Base-by-base conservation (phyloP, 192 early-diverging fungal species). In the Podila clonocystis region DNA sequence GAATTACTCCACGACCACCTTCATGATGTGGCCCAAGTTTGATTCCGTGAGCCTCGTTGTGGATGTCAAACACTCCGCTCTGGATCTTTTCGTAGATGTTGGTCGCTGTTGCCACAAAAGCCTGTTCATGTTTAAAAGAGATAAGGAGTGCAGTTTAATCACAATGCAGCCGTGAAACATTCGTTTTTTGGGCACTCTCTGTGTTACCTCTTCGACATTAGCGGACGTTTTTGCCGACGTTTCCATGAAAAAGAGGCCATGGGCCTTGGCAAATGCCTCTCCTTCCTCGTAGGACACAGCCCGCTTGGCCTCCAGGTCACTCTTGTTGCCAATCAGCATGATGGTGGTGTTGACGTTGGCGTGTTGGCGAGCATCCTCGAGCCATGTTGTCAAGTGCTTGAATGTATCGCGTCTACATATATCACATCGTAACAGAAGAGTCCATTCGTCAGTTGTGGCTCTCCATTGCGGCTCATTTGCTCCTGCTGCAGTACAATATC, bases 251-350 rank as follows among this genome's bases (percentile, higher is more conserved):
- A 97, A 89, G 60, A 98, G 87, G 19, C 89, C 92, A 72, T 97
- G 91, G 62, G 94, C 92, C 64, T 85, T 83, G 45, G 96, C 96
- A 90, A 97, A 97, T 58, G 89, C 87, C 62, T 94, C 93, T 55
- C 94, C 96, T 77, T 97, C 96, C 64, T 96, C 95, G 22, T 87
- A 80, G 2, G 95, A 87, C 24, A 97, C 95, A 28, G 90, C 87
- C 63, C 96, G 91, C 72, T 92, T 93, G 41, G 84, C 84, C 20
- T 92, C 93, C 24, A 97, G 83, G 82, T 97, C 96, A 62, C 90
- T 91, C 82, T 98, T 98, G 87, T 97, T 97, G 52, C 95, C 97
- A 59, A 98, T 92, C 17, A 98, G 85, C 74, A 95, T 93, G 62
- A 94, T 94, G 5, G 93, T 94, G 17, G 96, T 97, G 62, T 96